Percentiles rank a stretch among this genome's conserved stretches.
Conservation (phyloP, 495 filamentous ascomycete species). For the Neurospora intermedia region DNA sequence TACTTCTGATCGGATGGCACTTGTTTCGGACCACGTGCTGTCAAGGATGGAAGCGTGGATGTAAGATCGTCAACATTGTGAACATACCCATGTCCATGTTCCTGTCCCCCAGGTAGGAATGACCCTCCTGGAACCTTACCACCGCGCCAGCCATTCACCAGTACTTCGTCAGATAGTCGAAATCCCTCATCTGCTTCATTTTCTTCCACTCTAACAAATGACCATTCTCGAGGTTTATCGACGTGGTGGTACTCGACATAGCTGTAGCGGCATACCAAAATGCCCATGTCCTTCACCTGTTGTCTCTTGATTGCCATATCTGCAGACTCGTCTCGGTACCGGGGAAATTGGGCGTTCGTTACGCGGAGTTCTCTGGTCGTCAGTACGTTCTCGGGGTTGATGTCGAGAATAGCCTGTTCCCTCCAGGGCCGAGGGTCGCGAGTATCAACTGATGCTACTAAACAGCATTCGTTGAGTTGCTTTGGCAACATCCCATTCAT, state of each 20-base stretch:
- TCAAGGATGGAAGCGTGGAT: background rate
- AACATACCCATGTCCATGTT: background rate
- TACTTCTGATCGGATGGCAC: conserved; percentile 34
- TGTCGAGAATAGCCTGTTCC: conserved; percentile 35
- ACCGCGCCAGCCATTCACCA: conserved; percentile 29
- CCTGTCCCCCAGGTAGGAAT: conserved; percentile 7
- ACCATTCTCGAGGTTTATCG: conserved; percentile 22
- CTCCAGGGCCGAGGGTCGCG: conserved; percentile 27
- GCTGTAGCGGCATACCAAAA: conserved; percentile 31
- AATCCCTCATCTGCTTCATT: conserved; percentile 12
- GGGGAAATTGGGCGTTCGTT: conserved; percentile 43
- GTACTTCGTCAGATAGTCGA: background rate
- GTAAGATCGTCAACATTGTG: conserved; percentile 5
- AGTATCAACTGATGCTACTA: conserved; percentile 36
- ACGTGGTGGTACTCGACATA: conserved; percentile 16
- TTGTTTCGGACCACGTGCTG: background rate
- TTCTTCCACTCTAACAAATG: conserved; percentile 13
- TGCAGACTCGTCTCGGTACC: conserved; percentile 12
- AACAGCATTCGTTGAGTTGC: conserved; percentile 28
- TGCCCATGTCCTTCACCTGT: conserved; percentile 15
- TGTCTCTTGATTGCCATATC: background rate
- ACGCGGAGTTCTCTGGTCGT: conserved; percentile 32
- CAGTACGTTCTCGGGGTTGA: conserved; percentile 25
- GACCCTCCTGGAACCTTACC: conserved; percentile 29
- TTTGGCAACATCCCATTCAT: background rate